Evolutionary conservation across 2,329 filamentous ascomycete species (phyloP).

Genomic region (Cladophialophora psammophila): DNA sequence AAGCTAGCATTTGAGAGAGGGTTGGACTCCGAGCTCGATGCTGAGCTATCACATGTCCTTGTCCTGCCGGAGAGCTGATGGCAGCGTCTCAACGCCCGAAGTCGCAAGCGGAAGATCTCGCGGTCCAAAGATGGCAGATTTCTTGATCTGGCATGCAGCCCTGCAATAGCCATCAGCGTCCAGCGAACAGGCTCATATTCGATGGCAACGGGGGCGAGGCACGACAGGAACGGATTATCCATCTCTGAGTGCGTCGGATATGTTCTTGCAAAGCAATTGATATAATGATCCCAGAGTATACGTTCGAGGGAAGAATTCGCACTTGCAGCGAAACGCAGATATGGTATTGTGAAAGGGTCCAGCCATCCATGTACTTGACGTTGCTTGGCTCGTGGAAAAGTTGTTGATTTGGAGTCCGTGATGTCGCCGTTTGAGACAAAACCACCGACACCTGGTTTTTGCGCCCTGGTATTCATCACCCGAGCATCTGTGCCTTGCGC

Average conservation of each 20-base stretch:
- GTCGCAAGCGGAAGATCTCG: background rate
- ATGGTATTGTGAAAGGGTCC: background rate
- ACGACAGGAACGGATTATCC: slow-evolving; percentile 15
- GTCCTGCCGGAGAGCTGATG: background rate
- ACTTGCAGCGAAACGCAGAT: background rate
- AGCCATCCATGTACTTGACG: background rate
- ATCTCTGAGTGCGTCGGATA: slow-evolving; percentile 12
- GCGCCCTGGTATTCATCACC: background rate
- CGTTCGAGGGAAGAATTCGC: background rate
- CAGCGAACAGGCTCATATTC: slow-evolving; percentile 10
- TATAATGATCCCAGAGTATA: slow-evolving; percentile 15
- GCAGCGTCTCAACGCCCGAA: background rate
- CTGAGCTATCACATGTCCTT: background rate
- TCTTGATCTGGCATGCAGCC: slow-evolving; percentile 8
- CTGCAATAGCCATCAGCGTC: slow-evolving; percentile 7
- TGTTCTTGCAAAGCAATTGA: slow-evolving; percentile 19
- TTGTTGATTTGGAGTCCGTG: background rate
- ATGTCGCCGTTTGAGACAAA: background rate
- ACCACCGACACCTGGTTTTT: background rate
- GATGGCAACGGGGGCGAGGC: slow-evolving; percentile 10
- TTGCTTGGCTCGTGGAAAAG: background rate
- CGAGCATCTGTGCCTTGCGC: background rate
- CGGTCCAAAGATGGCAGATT: slow-evolving; percentile 6
- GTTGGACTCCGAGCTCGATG: background rate
- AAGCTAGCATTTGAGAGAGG: background rate